Evolutionary conservation across 495 filamentous ascomycete species (phyloP), one percentile per base, ranked within the genome.

Genomic region (Parathielavia appendiculata): DNA sequence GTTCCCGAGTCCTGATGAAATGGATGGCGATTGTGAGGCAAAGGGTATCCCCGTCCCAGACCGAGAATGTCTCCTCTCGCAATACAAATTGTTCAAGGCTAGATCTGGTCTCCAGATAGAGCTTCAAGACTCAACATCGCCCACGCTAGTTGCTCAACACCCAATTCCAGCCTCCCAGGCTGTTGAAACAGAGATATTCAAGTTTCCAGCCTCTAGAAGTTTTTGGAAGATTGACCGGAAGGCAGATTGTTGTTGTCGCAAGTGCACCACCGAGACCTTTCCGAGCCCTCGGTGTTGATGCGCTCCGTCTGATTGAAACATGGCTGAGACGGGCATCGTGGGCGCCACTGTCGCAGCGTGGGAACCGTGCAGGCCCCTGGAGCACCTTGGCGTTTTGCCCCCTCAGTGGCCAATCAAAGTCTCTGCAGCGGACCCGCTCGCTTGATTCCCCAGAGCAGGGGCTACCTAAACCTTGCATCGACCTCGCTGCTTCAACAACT

Each of bases 271-370:
- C 26, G 52, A 56, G 51, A 59, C 52, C 38, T 56, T 30, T 30
- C 43, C 52, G 47, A 59, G 44, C 14, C 17, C 19, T 46, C 63
- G 66, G 66, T 41, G 49, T 16, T 23, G 56, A 54, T 40, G 62
- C 54, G 57, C 62, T 68, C 68, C 68, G 66, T 63, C 49, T 26
- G 54, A 69, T 69, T 71, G 68, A 71, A 71, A 71, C 68, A 57
- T 45, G 54, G 6, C 58, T 71, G 68, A 69, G 68, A 71, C 68
- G 58, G 53, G 62, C 59, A 66, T 54, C 35, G 59, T 49, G 61
- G 51, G 56, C 64, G 66, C 66, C 62, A 67, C 44, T 62, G 68
- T 71, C 62, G 52, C 55, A 30, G 22, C 38, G 52, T 35, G 23
- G 58, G 47, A 54, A 32, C 57, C 44, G 56, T 54, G 54, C 56